Base-by-base conservation (phyloP, 176 grass and related monocot genomes). In the Rhynchospora breviuscula region DNA sequence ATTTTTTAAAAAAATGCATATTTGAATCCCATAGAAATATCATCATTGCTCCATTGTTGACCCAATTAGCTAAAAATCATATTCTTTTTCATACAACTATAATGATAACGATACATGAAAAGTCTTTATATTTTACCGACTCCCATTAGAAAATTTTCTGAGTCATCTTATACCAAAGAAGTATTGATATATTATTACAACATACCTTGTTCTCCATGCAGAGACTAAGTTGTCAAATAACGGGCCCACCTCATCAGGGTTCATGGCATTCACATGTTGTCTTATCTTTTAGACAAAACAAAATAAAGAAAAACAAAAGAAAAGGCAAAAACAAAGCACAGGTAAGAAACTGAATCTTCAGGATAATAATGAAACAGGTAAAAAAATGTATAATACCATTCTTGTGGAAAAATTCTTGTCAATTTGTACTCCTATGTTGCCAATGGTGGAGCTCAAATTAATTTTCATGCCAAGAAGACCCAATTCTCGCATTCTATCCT, bases 141-240 rank as follows among this genome's bases (percentile, higher is more conserved):
- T 40, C 35, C 26, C 26, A 29, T 29, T 29, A 29, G 26, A 29
- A 29, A 29, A 29, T 29, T 40, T 40, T 40, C 2, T 40, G 4
- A 0, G 0, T 40, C 35, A 40, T 2, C 35, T 40, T 1, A 40
- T 40, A 40, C 2, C 33, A 35, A 35, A 35, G 33, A 35, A 35
- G 33, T 35, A 35, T 3, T 35, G 33, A 35, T 35, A 35, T 40
- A 40, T 40, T 40, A 40, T 40, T 40, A 46, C 59, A 71, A 29
- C 2, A 52, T 73, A 98, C 96, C 93, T 95, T 89, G 80, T 83
- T 90, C 63, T 93, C 93, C 88, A 95, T 78, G 91, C 79, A 87
- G 82, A 93, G 51, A 91, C 80, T 48, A 98, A 87, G 49, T 79
- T 87, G 21, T 91, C 86, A 57, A 95, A 88, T 85, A 95, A 87